phyloP scores from a whole-genome alignment of 2,329 filamentous ascomycete genomes.

The Sclerotinia minor region DNA sequence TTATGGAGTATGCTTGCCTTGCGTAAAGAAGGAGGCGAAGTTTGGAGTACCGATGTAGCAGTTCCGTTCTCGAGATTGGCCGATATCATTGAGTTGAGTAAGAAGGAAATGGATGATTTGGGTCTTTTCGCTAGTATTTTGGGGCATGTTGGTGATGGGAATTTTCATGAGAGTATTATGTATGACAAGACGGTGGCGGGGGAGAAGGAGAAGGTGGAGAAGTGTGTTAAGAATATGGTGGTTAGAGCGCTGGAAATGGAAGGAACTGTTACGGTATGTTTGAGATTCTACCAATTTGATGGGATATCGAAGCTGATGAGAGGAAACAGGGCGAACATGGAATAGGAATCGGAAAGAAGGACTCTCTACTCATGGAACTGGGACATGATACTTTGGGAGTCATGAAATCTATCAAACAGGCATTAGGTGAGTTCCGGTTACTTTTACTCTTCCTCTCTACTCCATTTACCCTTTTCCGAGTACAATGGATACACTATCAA shows the following conservation, averaged over 20 bases:
- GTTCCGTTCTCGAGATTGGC: slow-evolving; percentile 75
- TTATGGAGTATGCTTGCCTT: slow-evolving; percentile 81
- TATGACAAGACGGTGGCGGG: slow-evolving; percentile 70
- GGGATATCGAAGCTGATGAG: neutral
- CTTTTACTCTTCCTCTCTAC: neutral
- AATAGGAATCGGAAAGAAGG: slow-evolving; percentile 83
- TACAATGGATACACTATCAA: neutral
- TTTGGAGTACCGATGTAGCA: slow-evolving; percentile 84
- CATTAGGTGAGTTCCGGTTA: slow-evolving; percentile 48
- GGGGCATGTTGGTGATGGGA: slow-evolving; percentile 89
- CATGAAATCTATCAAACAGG: slow-evolving; percentile 81
- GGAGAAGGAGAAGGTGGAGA: slow-evolving; percentile 74
- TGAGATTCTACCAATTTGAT: neutral
- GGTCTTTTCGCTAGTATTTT: slow-evolving; percentile 85
- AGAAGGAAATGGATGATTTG: slow-evolving; percentile 83
- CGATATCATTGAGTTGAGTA: slow-evolving; percentile 77
- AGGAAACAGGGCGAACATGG: slow-evolving; percentile 70
- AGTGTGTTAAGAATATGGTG: slow-evolving; percentile 86
- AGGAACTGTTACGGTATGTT: slow-evolving; percentile 72
- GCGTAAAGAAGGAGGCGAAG: slow-evolving; percentile 64
- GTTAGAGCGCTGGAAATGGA: slow-evolving; percentile 91
- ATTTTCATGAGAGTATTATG: slow-evolving; percentile 92
- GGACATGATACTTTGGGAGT: slow-evolving; percentile 77
- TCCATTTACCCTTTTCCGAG: neutral
- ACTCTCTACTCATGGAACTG: slow-evolving; percentile 74